Evolutionary conservation across 352 stramenopile genomes (phyloP), one percentile per base, ranked within the genome.

Genomic region (Pythium vanterpoolii): DNA sequence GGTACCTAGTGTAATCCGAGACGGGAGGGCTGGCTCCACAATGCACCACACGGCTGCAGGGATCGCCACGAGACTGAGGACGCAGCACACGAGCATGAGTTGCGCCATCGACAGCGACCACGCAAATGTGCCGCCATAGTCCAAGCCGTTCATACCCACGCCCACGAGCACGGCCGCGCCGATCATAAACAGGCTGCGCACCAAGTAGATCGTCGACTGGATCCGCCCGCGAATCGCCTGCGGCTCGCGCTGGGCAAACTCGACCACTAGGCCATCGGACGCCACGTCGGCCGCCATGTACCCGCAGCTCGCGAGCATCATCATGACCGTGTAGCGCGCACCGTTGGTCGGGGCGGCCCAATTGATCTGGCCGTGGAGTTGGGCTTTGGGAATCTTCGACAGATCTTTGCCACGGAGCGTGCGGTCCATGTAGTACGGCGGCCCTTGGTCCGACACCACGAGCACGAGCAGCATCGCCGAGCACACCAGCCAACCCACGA

Each of bases 401-500:
- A 57, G 36, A 57, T 56, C 56, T 50, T 48, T 27, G 38, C 46
- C 68, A 34, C 75, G 72, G 9, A 87, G 42, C 40, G 52, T 55
- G n/a, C 56, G 63, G 63, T 88, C 73, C 16, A 78, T 59, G 56
- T 83, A 91, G 58, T 73, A 91, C 39, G 81, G 84, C 31, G 66
- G 47, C 10, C 60, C 75, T 44, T 82, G 66, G 0, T 71, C 24
- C 9, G 74, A 64, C 9, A 71, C 72, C 13, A 80, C 68, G 13
- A 93, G 62, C 21, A 76, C 42, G 7, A 89, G 45, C 27, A 89
- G 56, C 71, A 83, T 86, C 5, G 54, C 60, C 0, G 65, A 73
- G 63, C 77, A 87, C 16, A 89, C 23, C 5, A 74, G 7, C 79
- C 78, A 87, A 14, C 79, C 79, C 6, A 93, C 23, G 18, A 88